Evolutionary conservation across 2,329 filamentous ascomycete genomes (phyloP).

Genomic region (Tolypocladium guangdongense): DNA sequence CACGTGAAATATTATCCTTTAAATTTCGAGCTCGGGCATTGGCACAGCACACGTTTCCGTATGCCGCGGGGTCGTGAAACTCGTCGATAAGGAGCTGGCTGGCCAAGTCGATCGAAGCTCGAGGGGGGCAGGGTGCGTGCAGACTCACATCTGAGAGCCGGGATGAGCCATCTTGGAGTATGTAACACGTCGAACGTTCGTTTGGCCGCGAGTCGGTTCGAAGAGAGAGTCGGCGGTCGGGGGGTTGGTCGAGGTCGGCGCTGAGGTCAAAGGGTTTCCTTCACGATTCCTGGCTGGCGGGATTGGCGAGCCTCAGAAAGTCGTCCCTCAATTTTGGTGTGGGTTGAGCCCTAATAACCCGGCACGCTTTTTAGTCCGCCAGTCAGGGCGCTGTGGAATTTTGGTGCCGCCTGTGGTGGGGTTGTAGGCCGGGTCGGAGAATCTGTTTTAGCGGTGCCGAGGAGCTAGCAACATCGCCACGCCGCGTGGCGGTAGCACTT

Average conservation of each 20-base stretch:
- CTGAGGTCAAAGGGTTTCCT: conserved; percentile 3
- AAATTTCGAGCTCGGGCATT: not conserved
- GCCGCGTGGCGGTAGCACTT: too few relatives aligned
- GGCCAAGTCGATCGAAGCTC: not conserved
- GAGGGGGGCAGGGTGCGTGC: not conserved
- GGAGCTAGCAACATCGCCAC: too few relatives aligned
- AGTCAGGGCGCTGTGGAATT: not conserved
- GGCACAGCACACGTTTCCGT: not conserved
- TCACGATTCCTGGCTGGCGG: conserved; percentile 5
- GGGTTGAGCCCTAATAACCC: conserved; percentile 21
- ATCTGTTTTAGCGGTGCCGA: conserved; percentile 11
- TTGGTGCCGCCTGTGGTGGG: not conserved
- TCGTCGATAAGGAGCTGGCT: not conserved
- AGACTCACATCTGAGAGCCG: conserved; percentile 51
- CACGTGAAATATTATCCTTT: not conserved
- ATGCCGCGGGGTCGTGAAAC: not conserved
- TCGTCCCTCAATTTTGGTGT: conserved; percentile 12
- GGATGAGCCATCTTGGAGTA: conserved; percentile 48
- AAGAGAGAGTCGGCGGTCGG: not conserved
- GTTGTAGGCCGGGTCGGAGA: conserved; percentile 4
- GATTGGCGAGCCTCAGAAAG: conserved; percentile 3
- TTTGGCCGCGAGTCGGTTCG: conserved; percentile 17
- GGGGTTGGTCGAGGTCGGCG: conserved; percentile 1
- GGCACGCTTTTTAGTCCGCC: not conserved
- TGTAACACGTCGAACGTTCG: conserved; percentile 9